Conservation (phyloP, 208 protist species). For the Strigomonas culicis region DNA sequence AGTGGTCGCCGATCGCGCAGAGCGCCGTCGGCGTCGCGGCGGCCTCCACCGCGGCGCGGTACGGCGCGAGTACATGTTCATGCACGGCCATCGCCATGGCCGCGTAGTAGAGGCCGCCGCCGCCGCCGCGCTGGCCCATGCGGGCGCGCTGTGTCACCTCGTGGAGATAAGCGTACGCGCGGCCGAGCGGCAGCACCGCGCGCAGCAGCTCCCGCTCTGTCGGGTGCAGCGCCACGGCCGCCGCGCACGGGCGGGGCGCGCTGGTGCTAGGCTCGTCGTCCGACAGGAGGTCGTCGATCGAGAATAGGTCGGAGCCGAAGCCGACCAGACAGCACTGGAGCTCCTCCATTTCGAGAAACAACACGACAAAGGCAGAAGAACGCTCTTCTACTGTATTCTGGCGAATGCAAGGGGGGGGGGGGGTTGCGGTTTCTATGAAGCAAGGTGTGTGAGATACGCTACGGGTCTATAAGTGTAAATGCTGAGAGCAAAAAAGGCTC, state of each 20-base stretch:
- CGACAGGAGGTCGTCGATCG: neutral
- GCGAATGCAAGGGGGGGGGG: too few relatives aligned
- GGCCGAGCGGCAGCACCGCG: slow-evolving; percentile 51
- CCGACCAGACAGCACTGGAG: slow-evolving; percentile 76
- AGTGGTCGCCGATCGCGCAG: slow-evolving; percentile 29
- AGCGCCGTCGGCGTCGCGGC: slow-evolving; percentile 37
- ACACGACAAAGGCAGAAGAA: neutral
- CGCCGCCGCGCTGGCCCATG: slow-evolving; percentile 28
- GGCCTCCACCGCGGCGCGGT: slow-evolving; percentile 46
- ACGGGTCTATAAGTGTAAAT: too few relatives aligned
- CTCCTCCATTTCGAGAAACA: slow-evolving; percentile 59
- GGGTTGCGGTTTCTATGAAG: too few relatives aligned
- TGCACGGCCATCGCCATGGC: slow-evolving; percentile 46
- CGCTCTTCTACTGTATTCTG: too few relatives aligned
- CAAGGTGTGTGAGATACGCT: too few relatives aligned
- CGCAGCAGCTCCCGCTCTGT: slow-evolving; percentile 54
- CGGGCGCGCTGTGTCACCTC: slow-evolving; percentile 27
- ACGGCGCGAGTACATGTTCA: slow-evolving; percentile 33
- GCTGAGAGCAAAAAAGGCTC: too few relatives aligned
- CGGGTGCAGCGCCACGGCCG: slow-evolving; percentile 50
- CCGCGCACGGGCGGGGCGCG: neutral
- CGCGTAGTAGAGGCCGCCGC: slow-evolving; percentile 48
- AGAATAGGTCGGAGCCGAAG: slow-evolving; percentile 53
- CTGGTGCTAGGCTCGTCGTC: neutral
- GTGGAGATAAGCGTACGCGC: slow-evolving; percentile 34